Base-by-base conservation (phyloP, 177 flowering plant species). In the Tripterygium wilfordii region DNA sequence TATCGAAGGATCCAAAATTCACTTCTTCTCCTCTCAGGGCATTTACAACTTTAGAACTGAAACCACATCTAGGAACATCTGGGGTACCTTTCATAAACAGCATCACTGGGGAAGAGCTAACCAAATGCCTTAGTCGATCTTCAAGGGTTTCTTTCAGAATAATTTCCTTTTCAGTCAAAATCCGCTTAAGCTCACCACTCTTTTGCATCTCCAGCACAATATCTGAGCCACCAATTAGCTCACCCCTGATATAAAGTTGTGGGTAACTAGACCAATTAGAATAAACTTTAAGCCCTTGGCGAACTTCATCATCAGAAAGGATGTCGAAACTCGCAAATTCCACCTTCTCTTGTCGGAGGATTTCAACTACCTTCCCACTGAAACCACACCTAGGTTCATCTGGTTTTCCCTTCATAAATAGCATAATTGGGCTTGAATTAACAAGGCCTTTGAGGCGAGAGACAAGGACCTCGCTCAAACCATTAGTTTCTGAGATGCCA, bases 251-350 rank as follows among this genome's bases (percentile, higher is more conserved):
- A 49, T 92, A 92, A 14, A 92, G 70, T 57, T 92, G 98, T 10
- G 98, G 98, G 49, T 77, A 92, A 61, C 95, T 92, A 17, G 98
- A 88, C 98, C 98, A 92, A 60, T 88, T 92, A 3, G 98, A 85
- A 48, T 74, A 77, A 24, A 80, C 87, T 63, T 88, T 92, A 5
- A 92, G 88, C 29, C 96, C 96, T 69, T 86, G 95, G n/a, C 96
- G 83, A 15, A 88, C 94, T 60, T 84, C 96, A 25, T 88, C 91
- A 36, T 92, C 96, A 8, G 84, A 30, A 29, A 92, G 91, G 26
- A 88, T 79, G 60, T 92, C 88, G 48, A 86, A 92, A 59, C 79
- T 83, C 48, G 51, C 54, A 41, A 92, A 86, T 2, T 64, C 69
- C 30, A 86, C 79, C 29, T 82, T 82, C 68, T 88, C 96, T 52